A percentile compares a stretch with the other conserved stretches of the same genome.
Evolutionary conservation across 2,329 filamentous ascomycete species (phyloP).

Genomic region (Cercospora sojina): DNA sequence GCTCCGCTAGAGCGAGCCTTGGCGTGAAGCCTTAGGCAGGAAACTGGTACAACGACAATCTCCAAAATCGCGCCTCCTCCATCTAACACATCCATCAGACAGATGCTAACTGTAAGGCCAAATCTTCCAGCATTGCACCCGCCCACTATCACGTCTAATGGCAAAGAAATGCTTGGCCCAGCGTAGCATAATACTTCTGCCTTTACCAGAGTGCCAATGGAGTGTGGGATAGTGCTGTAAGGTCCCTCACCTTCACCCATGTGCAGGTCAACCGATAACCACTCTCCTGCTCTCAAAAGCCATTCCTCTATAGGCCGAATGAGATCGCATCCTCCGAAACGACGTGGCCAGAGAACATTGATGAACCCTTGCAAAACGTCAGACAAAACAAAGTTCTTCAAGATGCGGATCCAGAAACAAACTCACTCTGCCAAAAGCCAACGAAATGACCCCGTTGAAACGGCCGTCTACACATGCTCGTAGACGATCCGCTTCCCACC

Average conservation of each 20-base stretch:
- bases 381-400: too few relatives aligned
- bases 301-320: neutral
- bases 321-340: neutral
- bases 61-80: too few relatives aligned
- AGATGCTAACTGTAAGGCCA: too few relatives aligned
- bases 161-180: too few relatives aligned
- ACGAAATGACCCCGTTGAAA: neutral
- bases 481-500: neutral
- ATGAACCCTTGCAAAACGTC: neutral
- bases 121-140: too few relatives aligned
- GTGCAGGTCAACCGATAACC: neutral
- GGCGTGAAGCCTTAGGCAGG: neutral
- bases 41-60: too few relatives aligned
- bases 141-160: too few relatives aligned
- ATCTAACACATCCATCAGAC: neutral
- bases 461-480: neutral
- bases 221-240: neutral
- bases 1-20: neutral
- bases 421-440: neutral
- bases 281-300: neutral
- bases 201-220: neutral
- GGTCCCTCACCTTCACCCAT: neutral
- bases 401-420: too few relatives aligned
- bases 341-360: neutral
- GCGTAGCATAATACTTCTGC: neutral